Evolutionary conservation across 176 grass and related monocot genomes (phyloP), one percentile per base, ranked within the genome.

Genomic region (Thinopyrum elongatum): DNA sequence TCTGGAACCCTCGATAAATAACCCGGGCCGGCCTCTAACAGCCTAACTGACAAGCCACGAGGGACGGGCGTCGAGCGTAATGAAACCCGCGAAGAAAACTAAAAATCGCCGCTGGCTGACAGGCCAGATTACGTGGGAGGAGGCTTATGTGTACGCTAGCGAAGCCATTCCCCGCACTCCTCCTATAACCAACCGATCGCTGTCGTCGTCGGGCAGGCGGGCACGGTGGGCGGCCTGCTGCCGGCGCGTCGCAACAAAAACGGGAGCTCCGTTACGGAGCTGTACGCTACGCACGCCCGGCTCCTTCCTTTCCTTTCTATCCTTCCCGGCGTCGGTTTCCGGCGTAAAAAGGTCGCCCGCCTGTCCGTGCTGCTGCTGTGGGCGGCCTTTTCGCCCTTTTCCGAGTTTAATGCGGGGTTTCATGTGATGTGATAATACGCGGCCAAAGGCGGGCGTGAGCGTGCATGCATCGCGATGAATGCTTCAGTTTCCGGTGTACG

Each of bases 161-260:
- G 7, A 68, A 22, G 35, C 6, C n/a, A n/a, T 19, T 34, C 31
- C 30, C 65, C 65, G 3, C 53, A 58, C 53, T 58, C 53, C 53
- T 58, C 53, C 53, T 3, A 58, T 1, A 22, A 58, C 53, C 53
- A 58, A 58, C 53, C 19, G 70, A 74, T 74, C 70, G 22, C 23
- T 47, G 70, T 74, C 70, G 1, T 14, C 70, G 39, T 28, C 77
- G 31, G 7, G 35, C 74, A n/a, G 15, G 11, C 44, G 42, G 11
- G 55, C 57, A 8, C 17, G 46, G 2, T 27, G 21, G 46, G 15
- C 66, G 33, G 72, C 72, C 47, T 31, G 53, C 31, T 34, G 76
- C 76, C 34, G 77, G 49, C 67, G 81, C 81, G 23, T 73, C 51
- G 67, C 33, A 42, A 61, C 81, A 42, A 73, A 73, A 73, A n/a